These are phyloP conservation scores for Cladobotryum mycophilum DNA, from an alignment of 2,329 filamentous ascomycete species.

Conservation along the genomic window DNA sequence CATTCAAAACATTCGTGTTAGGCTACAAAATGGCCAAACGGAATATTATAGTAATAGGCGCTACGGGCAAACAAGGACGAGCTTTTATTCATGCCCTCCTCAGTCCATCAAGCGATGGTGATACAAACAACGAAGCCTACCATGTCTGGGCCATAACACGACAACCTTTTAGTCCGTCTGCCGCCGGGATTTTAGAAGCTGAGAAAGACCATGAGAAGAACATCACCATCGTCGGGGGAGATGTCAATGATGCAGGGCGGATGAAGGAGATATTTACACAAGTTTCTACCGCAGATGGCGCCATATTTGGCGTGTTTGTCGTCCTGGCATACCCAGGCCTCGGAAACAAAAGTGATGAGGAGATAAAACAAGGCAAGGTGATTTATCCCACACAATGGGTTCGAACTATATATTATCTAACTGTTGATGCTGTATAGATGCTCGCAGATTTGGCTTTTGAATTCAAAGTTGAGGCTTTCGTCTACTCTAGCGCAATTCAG, in stretches of 20 bases:
- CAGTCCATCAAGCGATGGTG: neutral
- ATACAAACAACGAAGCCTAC: too few species aligned
- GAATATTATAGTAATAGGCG: slow-evolving; percentile 7
- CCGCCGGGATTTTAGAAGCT: too few species aligned
- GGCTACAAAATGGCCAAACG: neutral
- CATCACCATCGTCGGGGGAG: slow-evolving; percentile 1
- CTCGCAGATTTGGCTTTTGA: slow-evolving; percentile 5
- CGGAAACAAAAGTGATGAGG: slow-evolving; percentile 6
- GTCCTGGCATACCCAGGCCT: slow-evolving; percentile 7
- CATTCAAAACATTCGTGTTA: too few species aligned
- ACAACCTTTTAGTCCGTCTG: too few species aligned
- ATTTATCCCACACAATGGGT: too few species aligned
- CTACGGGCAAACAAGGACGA: slow-evolving; percentile 7
- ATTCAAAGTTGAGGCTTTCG: neutral
- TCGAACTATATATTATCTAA: too few species aligned
- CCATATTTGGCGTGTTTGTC: slow-evolving; percentile 3
- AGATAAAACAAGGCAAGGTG: slow-evolving; percentile 8
- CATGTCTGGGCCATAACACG: too few species aligned
- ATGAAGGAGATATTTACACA: slow-evolving; percentile 1
- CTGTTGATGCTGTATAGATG: neutral
- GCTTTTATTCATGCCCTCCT: slow-evolving; percentile 6
- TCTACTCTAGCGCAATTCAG: slow-evolving; percentile 8
- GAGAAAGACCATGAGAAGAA: neutral
- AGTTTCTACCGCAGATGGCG: slow-evolving; percentile 1
- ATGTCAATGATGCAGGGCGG: slow-evolving; percentile 2